phyloP scores from a whole-genome alignment of 176 grass and related monocot genomes.

The Raddia guianensis region DNA sequence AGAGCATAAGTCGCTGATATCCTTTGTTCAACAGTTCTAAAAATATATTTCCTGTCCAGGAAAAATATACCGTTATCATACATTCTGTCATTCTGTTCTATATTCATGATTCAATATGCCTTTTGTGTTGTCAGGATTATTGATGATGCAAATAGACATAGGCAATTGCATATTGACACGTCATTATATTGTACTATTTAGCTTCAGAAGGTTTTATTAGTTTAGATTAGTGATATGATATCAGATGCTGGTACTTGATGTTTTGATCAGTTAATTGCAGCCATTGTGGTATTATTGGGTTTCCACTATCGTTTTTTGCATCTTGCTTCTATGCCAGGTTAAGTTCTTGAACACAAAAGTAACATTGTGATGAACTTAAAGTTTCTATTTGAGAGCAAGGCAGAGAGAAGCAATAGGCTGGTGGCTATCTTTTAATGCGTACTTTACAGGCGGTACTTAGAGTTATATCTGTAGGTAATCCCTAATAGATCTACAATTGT shows the following conservation, averaged over 20 bases:
- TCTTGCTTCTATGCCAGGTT: background rate
- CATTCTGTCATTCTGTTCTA: too few relatives aligned
- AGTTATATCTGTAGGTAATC: background rate
- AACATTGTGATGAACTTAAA: background rate
- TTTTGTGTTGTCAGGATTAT: background rate
- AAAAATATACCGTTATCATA: too few relatives aligned
- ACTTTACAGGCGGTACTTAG: constrained; percentile 9
- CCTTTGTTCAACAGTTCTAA: background rate
- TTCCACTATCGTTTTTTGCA: background rate
- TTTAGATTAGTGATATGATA: constrained; percentile 1
- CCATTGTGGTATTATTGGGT: background rate
- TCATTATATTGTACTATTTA: background rate
- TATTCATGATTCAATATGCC: background rate
- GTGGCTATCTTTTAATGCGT: background rate
- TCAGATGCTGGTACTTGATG: background rate
- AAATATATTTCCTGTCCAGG: too few relatives aligned
- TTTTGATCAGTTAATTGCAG: constrained; percentile 2
- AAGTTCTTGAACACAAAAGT: background rate
- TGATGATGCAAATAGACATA: background rate
- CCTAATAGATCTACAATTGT: constrained; percentile 17
- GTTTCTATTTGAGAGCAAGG: background rate
- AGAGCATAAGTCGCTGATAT: background rate
- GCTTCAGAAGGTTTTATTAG: background rate
- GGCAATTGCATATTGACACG: background rate
- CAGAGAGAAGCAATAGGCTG: background rate